A percentile compares a stretch with the other conserved stretches of the same genome.
Conservation (phyloP, 2,329 filamentous ascomycete genomes). For the Alternaria tenuissima region DNA sequence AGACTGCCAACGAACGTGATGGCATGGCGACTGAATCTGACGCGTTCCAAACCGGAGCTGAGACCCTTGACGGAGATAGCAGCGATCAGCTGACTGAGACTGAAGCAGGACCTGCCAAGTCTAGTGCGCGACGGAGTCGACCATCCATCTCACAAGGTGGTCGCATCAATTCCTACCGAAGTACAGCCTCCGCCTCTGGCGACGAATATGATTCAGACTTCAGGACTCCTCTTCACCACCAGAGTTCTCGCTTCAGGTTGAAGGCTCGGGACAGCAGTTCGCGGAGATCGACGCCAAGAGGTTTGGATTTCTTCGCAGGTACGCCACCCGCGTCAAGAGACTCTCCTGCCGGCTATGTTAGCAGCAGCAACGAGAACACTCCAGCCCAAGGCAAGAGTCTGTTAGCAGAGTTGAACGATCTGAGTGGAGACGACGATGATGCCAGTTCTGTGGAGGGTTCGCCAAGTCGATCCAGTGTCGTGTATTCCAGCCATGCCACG, state of each 20-base stretch:
- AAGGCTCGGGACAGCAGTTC: constrained; percentile 71
- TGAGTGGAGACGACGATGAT: constrained; percentile 74
- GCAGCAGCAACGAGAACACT: constrained; percentile 55
- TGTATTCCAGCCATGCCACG: constrained; percentile 45
- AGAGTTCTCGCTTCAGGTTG: constrained; percentile 75
- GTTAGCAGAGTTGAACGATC: constrained; percentile 86
- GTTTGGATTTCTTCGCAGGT: constrained; percentile 66
- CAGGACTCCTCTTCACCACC: constrained; percentile 69
- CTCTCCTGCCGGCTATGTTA: constrained; percentile 61
- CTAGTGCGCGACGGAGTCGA: constrained; percentile 48
- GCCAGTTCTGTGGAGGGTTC: constrained; percentile 47
- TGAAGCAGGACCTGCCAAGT: constrained; percentile 61
- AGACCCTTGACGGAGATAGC: constrained; percentile 73
- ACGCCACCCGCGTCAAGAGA: constrained; percentile 67
- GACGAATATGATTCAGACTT: constrained; percentile 73
- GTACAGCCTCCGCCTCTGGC: constrained; percentile 86
- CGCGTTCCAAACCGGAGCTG: constrained; percentile 92
- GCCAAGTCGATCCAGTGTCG: constrained; percentile 43
- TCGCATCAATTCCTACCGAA: constrained; percentile 76
- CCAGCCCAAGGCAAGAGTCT: constrained; percentile 76
- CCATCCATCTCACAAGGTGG: constrained; percentile 58
- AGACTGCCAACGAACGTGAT: constrained; percentile 79
- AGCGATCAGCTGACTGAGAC: constrained; percentile 87
- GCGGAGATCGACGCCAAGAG: constrained; percentile 63
- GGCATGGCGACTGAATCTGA: constrained; percentile 81